A percentile compares a stretch with the other conserved stretches of the same genome.
These are phyloP conservation scores for Trichoderma sp. DNA, from an alignment of 2,329 filamentous ascomycete species.

Conservation along the genomic window DNA sequence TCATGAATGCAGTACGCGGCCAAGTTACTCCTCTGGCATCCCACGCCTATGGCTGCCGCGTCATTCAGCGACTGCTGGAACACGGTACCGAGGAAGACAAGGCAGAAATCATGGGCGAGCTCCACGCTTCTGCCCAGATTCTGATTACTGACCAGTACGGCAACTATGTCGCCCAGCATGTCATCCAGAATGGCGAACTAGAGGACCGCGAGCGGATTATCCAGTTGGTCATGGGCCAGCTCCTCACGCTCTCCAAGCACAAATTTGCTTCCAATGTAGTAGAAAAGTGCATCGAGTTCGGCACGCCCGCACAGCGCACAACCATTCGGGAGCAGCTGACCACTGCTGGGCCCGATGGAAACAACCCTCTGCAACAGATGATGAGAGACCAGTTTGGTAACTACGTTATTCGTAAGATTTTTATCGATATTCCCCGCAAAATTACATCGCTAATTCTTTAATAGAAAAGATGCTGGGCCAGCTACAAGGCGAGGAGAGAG, in stretches of 20 bases:
- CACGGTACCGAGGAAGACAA: conserved; percentile 74
- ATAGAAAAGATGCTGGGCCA: conserved; percentile 77
- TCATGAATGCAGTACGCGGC: conserved; percentile 78
- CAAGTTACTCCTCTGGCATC: conserved; percentile 74
- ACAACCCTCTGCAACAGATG: conserved; percentile 71
- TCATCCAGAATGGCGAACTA: conserved; percentile 76
- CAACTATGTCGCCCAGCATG: conserved; percentile 95
- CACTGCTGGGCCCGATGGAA: conserved; percentile 63
- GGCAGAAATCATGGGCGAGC: conserved; percentile 72
- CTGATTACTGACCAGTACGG: conserved; percentile 88
- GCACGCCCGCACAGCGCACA: conserved; percentile 68
- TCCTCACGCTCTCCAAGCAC: conserved; percentile 82
- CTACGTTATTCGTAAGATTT: conserved; percentile 86
- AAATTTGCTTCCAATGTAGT: conserved; percentile 98
- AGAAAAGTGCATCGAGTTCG: conserved; percentile 82
- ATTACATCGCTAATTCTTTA: background rate
- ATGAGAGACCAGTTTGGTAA: conserved; percentile 94
- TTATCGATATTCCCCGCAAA: background rate
- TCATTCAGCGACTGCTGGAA: conserved; percentile 91
- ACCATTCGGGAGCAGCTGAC: conserved; percentile 69
- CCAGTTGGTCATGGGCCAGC: conserved; percentile 68
- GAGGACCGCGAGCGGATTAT: conserved; percentile 77
- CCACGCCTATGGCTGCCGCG: conserved; percentile 86
- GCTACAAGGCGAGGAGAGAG: conserved; percentile 63
- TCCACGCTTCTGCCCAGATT: conserved; percentile 70